Conservation (phyloP, 371 early-diverging fungal genomes). For the Haplosporangium sp. region DNA sequence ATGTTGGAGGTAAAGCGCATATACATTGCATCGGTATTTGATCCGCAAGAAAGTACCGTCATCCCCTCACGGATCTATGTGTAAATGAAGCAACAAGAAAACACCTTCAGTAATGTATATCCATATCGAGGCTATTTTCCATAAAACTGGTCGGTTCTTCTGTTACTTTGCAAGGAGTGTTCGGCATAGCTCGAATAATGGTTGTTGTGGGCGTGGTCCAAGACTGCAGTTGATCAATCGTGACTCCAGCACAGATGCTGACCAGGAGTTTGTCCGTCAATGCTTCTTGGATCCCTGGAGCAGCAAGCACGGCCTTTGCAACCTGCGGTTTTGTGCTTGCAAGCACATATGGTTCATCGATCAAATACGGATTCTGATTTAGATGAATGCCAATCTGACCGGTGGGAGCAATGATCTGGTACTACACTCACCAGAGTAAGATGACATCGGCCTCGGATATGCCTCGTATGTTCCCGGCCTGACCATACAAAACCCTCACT, state of each 20-base stretch:
- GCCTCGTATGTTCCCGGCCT: conserved; percentile 53
- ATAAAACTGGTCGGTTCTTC: background rate
- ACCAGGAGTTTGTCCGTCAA: conserved; percentile 57
- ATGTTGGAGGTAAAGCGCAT: conserved; percentile 56
- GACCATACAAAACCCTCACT: conserved; percentile 43
- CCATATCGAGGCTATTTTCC: background rate
- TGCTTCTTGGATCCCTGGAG: conserved; percentile 55
- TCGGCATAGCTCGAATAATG: conserved; percentile 66
- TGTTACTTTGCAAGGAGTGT: conserved; percentile 63
- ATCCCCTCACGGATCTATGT: conserved; percentile 63
- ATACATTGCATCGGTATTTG: conserved; percentile 39
- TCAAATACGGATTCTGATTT: background rate
- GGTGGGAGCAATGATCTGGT: background rate
- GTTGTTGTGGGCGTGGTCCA: conserved; percentile 59
- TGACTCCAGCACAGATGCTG: conserved; percentile 63
- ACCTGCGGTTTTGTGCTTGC: conserved; percentile 60
- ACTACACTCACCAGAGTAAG: conserved; percentile 56
- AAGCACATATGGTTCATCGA: background rate
- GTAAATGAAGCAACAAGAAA: background rate
- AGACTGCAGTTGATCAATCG: conserved; percentile 57
- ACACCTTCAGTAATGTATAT: background rate
- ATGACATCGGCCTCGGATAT: conserved; percentile 54
- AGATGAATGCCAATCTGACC: background rate
- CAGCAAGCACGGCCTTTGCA: conserved; percentile 57
- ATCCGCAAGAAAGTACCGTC: conserved; percentile 59